Evolutionary conservation across 768 basidiomycete genomes (phyloP).

Genomic region (Cystofilobasidium macerans): DNA sequence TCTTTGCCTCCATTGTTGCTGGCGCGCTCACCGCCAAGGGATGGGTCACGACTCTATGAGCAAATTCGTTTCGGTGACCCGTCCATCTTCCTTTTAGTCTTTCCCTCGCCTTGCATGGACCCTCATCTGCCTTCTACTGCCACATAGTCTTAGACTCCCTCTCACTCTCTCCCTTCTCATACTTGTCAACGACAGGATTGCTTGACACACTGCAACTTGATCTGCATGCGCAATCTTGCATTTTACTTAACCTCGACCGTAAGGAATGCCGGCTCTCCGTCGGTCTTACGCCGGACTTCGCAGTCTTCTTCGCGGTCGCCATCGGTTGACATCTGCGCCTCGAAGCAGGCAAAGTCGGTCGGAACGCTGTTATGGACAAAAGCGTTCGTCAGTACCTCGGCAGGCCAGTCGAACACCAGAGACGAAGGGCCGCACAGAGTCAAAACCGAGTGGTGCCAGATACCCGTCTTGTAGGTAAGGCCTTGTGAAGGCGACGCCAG

Average conservation of each 20-base stretch:
- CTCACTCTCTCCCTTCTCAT: not conserved
- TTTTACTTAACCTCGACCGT: conserved; percentile 7
- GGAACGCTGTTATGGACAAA: conserved; percentile 41
- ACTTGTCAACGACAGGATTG: not conserved
- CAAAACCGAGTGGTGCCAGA: conserved; percentile 51
- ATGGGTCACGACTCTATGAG: not conserved
- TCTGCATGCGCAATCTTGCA: not conserved
- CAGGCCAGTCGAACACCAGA: not conserved
- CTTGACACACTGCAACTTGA: not conserved
- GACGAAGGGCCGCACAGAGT: not conserved
- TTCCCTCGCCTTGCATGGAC: not conserved
- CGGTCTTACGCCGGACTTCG: conserved; percentile 50
- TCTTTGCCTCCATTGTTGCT: not conserved
- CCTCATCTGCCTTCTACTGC: not conserved
- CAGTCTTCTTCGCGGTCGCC: conserved; percentile 62
- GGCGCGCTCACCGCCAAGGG: not conserved
- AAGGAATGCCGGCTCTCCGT: conserved; percentile 6
- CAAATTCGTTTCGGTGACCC: not conserved
- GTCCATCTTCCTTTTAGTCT: not conserved
- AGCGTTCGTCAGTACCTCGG: conserved; percentile 5
- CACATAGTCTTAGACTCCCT: no score
- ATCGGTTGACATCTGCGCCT: conserved; percentile 74
- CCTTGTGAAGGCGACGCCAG: conserved; percentile 70
- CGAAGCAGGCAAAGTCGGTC: conserved; percentile 57
- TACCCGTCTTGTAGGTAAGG: conserved; percentile 64